These are phyloP conservation scores for Penium margaritaceum DNA, from an alignment of 139 green algal species.

Conservation along the genomic window DNA sequence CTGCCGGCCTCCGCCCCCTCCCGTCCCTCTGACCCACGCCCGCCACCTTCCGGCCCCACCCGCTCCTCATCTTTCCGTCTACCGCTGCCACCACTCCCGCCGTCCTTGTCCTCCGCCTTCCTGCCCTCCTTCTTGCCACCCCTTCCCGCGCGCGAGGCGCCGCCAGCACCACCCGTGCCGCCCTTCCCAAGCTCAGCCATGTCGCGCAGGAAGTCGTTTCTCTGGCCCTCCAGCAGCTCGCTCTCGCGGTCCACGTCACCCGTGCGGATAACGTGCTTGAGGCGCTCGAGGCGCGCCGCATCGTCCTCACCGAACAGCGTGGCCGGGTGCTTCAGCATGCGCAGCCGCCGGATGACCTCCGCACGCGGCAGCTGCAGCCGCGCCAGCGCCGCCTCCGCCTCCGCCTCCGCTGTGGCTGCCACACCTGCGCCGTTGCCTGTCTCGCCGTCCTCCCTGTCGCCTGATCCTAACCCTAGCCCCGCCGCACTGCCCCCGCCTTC, in stretches of 20 bases:
- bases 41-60: too few species aligned
- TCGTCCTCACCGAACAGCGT: conserved; percentile 86
- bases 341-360: conserved; percentile 77
- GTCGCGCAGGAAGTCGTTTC: conserved; percentile 47
- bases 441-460: too few species aligned
- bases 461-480: too few species aligned
- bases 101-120: conserved; percentile 38
- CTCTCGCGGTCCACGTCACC: conserved; percentile 26
- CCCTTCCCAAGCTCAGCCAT: conserved; percentile 23
- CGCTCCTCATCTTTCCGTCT: too few species aligned
- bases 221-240: conserved; percentile 44
- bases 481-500: not conserved
- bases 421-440: not conserved
- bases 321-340: conserved; percentile 72
- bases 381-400: conserved; percentile 21
- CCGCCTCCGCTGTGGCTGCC: not conserved
- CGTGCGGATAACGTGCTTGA: conserved; percentile 32
- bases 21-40: too few species aligned
- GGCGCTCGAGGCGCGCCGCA: conserved; percentile 11
- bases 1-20: too few species aligned
- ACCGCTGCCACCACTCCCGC: conserved; percentile 1
- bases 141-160: too few species aligned
- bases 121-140: too few species aligned
- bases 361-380: conserved; percentile 48
- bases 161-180: conserved; percentile 2